Percentiles rank a stretch among this genome's conserved stretches.
phyloP scores from a whole-genome alignment of 768 basidiomycete genomes.

The Tricholoma sp. region DNA sequence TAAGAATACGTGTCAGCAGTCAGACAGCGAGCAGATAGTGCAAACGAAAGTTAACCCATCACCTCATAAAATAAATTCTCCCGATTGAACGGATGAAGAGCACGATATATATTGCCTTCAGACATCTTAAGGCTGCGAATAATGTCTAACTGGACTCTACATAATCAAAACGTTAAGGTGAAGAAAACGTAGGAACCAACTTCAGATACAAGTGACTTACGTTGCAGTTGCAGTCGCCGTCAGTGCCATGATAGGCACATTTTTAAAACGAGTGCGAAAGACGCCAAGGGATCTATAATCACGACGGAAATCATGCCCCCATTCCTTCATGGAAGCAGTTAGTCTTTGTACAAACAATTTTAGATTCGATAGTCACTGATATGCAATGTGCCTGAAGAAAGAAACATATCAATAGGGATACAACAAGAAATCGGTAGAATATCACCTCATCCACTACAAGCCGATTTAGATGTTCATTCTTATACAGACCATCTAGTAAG shows the following conservation, averaged over 20 bases:
- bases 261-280: slow-evolving; percentile 61
- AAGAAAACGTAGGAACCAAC: not conserved
- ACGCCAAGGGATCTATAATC: slow-evolving; percentile 70
- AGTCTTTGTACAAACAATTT: not conserved
- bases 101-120: slow-evolving; percentile 49
- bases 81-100: slow-evolving; percentile 78
- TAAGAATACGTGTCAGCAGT: slow-evolving; percentile 18
- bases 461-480: slow-evolving; percentile 57
- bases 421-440: not conserved
- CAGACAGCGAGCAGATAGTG: not conserved
- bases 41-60: not conserved
- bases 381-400: slow-evolving; percentile 70
- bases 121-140: slow-evolving; percentile 60
- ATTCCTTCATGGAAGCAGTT: slow-evolving; percentile 47
- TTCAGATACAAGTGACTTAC: slow-evolving; percentile 39
- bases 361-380: slow-evolving; percentile 41
- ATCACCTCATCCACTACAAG: slow-evolving; percentile 78
- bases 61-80: slow-evolving; percentile 81
- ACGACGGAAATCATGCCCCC: slow-evolving; percentile 77
- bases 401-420: not conserved
- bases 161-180: not conserved
- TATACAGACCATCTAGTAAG: slow-evolving; percentile 45
- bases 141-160: slow-evolving; percentile 73
- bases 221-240: slow-evolving; percentile 76
- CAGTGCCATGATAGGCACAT: slow-evolving; percentile 82